A percentile compares a stretch with the other conserved stretches of the same genome.
Evolutionary conservation across 768 basidiomycete species (phyloP).

Genomic region (Amanita jacksonii): DNA sequence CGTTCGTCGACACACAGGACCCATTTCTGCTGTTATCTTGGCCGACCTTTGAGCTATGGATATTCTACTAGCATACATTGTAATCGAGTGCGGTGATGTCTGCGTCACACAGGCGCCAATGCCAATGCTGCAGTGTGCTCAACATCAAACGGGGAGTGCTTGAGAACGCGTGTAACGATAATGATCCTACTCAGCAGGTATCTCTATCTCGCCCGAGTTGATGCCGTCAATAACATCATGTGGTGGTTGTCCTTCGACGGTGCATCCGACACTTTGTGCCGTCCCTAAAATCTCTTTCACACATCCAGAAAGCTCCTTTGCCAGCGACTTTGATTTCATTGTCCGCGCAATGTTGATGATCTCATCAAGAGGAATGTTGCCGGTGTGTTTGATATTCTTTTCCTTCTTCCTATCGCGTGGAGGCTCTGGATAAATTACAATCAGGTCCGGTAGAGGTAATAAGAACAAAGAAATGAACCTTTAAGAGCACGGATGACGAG

Average conservation of each 20-base stretch:
- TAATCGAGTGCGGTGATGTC: too few relatives aligned
- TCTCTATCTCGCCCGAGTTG: slow-evolving; percentile 75
- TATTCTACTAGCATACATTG: too few relatives aligned
- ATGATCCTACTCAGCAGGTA: slow-evolving; percentile 69
- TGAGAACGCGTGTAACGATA: slow-evolving; percentile 15
- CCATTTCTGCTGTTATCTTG: too few relatives aligned
- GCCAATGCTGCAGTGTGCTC: background rate
- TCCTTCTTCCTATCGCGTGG: slow-evolving; percentile 99
- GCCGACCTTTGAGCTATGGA: too few relatives aligned
- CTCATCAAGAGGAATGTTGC: slow-evolving; percentile 90
- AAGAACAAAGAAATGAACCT: slow-evolving; percentile 42
- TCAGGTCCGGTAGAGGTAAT: slow-evolving; percentile 1
- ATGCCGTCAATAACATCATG: slow-evolving; percentile 91
- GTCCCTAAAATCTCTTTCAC: slow-evolving; percentile 99
- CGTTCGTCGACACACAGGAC: too few relatives aligned
- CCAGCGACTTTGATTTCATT: slow-evolving; percentile 89
- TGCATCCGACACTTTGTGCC: slow-evolving; percentile 94
- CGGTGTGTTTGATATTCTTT: slow-evolving; percentile 99
- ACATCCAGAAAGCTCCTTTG: slow-evolving; percentile 81
- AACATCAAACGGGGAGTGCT: too few relatives aligned
- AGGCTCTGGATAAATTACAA: slow-evolving; percentile 56
- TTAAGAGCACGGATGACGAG: slow-evolving; percentile 98
- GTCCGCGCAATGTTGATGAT: slow-evolving; percentile 93
- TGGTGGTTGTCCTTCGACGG: slow-evolving; percentile 85
- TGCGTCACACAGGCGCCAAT: too few relatives aligned